Evolutionary conservation across 768 basidiomycete species (phyloP), one percentile per base, ranked within the genome.

Genomic region (Obba rivulosa): DNA sequence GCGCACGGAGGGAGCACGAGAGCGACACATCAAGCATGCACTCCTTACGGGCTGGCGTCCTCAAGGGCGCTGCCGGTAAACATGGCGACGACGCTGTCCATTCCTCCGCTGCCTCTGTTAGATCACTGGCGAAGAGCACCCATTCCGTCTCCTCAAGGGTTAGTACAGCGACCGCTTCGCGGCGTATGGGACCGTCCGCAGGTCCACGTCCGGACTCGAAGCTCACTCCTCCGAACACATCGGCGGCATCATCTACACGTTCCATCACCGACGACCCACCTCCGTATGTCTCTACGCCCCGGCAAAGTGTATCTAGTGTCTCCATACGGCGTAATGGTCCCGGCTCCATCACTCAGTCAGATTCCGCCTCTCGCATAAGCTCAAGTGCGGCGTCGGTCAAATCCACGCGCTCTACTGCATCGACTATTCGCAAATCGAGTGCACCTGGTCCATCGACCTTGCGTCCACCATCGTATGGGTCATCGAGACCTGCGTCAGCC

Each of bases 121-220:
- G 74, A 17, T 76, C 77, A 4, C 61, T 73, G 13, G 68, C 76
- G 3, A 67, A 72, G 34, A 77, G 75, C 52, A 71, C 68, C 9
- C 55, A 61, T 21, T 66, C 66, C 2, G 63, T 62, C 2, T 54
- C 57, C 11, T 70, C 68, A 22, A 62, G 67, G 9, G 57, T 57
- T 31, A 65, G 62, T 28, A 56, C 60, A 17, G 51, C 58, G n/a
- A 51, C 57, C 13, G 51, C 48, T 55, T 59, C 57, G 8, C 59
- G 65, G 3, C 62, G 61, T 16, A 43, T 44, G 9, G 48, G 57
- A n/a, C 45, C 54, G 18, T 57, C 54, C 8, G 45, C 62, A 1
- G 59, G 58, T 9, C 53, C 52, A 17, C 58, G 67, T 16, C 86
- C 86, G 2, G 87, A 89, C 54, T 87, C 85, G 4, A 87, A 88